Evolutionary conservation across 352 stramenopile species (phyloP).

Genomic region (Pythium rhizo-oryzae): DNA sequence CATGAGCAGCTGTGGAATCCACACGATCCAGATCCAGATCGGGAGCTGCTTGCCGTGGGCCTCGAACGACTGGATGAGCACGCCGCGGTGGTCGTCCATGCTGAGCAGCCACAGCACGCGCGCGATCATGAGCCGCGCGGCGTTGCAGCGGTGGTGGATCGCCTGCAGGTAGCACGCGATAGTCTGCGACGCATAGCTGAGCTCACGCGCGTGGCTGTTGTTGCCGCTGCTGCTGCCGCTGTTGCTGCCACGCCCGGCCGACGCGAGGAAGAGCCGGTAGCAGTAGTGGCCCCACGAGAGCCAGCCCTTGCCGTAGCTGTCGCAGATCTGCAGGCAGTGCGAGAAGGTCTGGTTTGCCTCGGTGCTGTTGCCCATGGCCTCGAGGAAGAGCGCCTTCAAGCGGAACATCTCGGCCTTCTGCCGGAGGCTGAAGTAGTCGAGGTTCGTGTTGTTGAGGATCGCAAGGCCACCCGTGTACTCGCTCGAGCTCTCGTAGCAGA

Average conservation of each 20-base stretch:
- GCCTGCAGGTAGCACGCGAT: conserved; percentile 95
- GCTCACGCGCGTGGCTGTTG: conserved; percentile 35
- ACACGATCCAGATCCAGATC: conserved; percentile 99
- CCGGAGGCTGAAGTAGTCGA: conserved; percentile 92
- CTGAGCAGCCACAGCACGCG: conserved; percentile 92
- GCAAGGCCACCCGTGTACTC: conserved; percentile 88
- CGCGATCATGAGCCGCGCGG: conserved; percentile 88
- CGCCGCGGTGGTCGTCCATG: conserved; percentile 79
- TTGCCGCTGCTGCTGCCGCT: conserved; percentile 4
- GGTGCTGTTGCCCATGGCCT: conserved; percentile 70
- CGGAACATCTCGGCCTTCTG: conserved; percentile 94
- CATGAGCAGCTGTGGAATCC: conserved; percentile 98
- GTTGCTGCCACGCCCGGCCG: conserved; percentile 32
- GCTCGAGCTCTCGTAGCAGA: conserved; percentile 90
- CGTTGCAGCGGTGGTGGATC: conserved; percentile 90
- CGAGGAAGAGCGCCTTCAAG: conserved; percentile 90
- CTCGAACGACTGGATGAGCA: conserved; percentile 91
- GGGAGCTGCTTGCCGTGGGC: conserved; percentile 93
- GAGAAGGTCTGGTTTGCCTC: conserved; percentile 93
- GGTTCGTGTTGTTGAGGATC: conserved; percentile 94
- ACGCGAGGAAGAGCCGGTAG: conserved; percentile 81
- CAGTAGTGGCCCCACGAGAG: conserved; percentile 94
- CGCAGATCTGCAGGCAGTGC: conserved; percentile 90
- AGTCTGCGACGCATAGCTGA: conserved; percentile 85
- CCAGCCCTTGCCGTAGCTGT: conserved; percentile 94